Base-by-base conservation (phyloP, 139 green algal species). In the Tetradesmus obliquus region DNA sequence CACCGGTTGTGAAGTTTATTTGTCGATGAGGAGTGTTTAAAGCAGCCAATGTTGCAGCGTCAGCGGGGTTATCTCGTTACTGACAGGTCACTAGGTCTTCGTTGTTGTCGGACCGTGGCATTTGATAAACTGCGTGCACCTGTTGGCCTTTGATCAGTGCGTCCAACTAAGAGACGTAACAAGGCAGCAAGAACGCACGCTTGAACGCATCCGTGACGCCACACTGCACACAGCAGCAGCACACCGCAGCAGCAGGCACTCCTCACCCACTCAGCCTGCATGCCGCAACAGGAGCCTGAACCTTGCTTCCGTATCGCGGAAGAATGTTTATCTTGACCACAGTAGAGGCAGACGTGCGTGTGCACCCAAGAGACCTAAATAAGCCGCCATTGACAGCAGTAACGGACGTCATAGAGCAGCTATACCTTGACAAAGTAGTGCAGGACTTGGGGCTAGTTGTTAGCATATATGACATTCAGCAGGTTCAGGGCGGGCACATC, bases 401-500 rank as follows among this genome's bases (percentile, higher is more conserved):
- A 32, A 95, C 94, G 3, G 83, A 93, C 10, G 96, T 97, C 0
- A 93, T 99, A 10, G 93, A 98, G 81, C 60, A 93, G 84, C 91
- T 92, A 10, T 98, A 97, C 90, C 32, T 98, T 0, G 96, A 99
- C 92, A 97, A 97, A 84, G 97, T 99, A 0, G 88, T 99, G 1
- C 82, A 91, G 0, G 93, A 97, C 20, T 62, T 98, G 3, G 98
- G 98, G 0, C 94, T 99, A 3, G 95, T 96, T 2, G 91, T 99
- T 1, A 97, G 97, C 0, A 90, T 99, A 3, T 99, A 99, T 82
- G 98, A 99, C 80, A 93, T 99, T 3, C 84, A 96, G 2, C 88
- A 92, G 3, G 94, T 99, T 10, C 84, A 95, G 19, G 97, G 97
- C 12, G 98, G 98, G 3, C 96, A 95, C 57, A 91, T 99, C 3